Base-by-base conservation (phyloP, 306 rosid species). In the Corylus avellana region DNA sequence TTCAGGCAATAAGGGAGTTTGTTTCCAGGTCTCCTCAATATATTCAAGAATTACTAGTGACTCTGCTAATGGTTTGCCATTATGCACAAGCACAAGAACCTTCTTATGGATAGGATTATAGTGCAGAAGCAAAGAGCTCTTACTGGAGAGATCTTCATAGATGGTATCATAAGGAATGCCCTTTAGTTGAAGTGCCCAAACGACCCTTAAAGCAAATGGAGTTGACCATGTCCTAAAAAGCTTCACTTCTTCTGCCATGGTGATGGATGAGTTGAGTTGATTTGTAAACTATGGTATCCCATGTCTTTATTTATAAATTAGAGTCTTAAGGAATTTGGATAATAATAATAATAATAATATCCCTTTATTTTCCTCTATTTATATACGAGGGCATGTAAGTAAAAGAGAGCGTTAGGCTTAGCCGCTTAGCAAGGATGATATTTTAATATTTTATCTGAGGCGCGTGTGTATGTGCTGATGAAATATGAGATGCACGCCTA, bases 141-240 rank as follows among this genome's bases (percentile, higher is more conserved):
- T 81, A 83, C 75, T 72, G 3, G 75, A 25, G 18, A 86, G 77
- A 78, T 86, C 89, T 81, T 86, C 87, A 0, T n/a, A 66, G 48
- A 86, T 74, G 54, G 69, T 18, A 1, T 80, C 85, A 55, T 58
- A 83, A 22, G 49, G 64, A 20, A 86, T 13, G 8, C 83, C 89
- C 67, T 86, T 86, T 27, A 78, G 20, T 22, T 86, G 37, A 64
- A 86, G 74, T 1, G 87, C 89, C 89, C 85, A 84, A 7, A 80
- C 80, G 8, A 86, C 49, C 73, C 89, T 80, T 59, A 83, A 16
- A 49, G 79, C 0, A 32, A 69, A 80, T 9, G 56, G 69, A 55
- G 81, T 86, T 22, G 87, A 83, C 84, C 85, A 86, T 25, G 79
- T 78, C 25, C 82, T 78, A 1, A 84, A 58, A 5, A 80, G 70